Evolutionary conservation across 2,329 filamentous ascomycete species (phyloP), one percentile per base, ranked within the genome.

Genomic region (Pseudocercospora vitis): DNA sequence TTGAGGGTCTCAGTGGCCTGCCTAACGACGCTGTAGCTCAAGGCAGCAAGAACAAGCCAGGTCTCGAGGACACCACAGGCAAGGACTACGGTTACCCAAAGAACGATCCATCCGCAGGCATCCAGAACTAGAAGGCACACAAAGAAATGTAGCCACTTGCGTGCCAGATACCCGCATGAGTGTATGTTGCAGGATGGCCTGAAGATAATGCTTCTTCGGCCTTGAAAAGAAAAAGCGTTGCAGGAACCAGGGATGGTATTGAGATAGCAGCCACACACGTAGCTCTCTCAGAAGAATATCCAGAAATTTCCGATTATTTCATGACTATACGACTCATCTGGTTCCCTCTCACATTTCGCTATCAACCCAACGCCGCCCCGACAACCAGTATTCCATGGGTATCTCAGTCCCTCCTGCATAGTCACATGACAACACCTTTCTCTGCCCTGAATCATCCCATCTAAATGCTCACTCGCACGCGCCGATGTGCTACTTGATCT

Each of bases 21-120:
- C 83, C 84, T 14, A 81, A 80, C 67, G 85, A 88, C 69, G 83
- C 82, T 40, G 74, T 75, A n/a, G 69, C 75, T 12, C 71, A 74
- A 47, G 80, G 76, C 59, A 63, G 68, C 48, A 75, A 73, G 69
- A 50, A 71, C 51, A 72, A 74, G 63, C 45, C 62, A n/a, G 71
- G 70, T 18, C 63, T 76, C 26, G 69, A 58, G 50, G 60, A 76
- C 45, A 79, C 75, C 18, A 71, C 72, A 4, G 61, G 64, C 47
- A 65, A 71, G 66, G 72, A 74, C 56, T 73, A 74, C 44, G 72
- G 73, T 45, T 73, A 75, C 57, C 71, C 72, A 12, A 72, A 74
- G 68, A 73, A 61, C 52, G 72, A 75, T 53, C 71, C 72, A 19
- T 64, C 66, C 50, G 60, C 56, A 28, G 42, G 42, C 8, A 24